Percentiles rank a stretch among this genome's conserved stretches.
Conservation (phyloP, 192 early-diverging fungal species). For the Umbelopsis vinacea region DNA sequence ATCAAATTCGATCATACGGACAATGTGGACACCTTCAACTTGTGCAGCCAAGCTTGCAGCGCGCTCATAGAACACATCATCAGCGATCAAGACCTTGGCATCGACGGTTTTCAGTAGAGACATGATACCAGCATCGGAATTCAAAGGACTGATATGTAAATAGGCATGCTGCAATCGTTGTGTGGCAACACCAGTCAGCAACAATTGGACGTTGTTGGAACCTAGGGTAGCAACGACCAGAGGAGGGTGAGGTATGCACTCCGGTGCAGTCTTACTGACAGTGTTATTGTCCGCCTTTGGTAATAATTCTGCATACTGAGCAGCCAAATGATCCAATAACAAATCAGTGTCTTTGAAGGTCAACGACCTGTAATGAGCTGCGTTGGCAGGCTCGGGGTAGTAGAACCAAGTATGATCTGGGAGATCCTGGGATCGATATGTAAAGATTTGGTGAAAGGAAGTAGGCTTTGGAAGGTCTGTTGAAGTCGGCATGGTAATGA, state of each 20-base stretch:
- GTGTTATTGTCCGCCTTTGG: neutral
- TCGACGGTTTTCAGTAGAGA: neutral
- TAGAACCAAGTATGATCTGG: neutral
- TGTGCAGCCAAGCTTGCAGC: neutral
- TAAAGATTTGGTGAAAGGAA: conserved; percentile 1
- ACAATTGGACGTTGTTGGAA: conserved; percentile 1
- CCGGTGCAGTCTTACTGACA: neutral
- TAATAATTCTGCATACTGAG: conserved; percentile 1
- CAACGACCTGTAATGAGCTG: neutral
- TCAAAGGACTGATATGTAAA: conserved; percentile 3
- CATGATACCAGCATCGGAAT: neutral
- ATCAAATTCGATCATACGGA: conserved; percentile 9
- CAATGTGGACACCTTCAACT: neutral
- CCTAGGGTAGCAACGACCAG: neutral
- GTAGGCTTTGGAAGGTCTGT: neutral
- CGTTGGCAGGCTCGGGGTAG: neutral
- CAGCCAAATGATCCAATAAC: conserved; percentile 1
- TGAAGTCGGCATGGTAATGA: neutral
- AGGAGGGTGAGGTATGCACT: neutral
- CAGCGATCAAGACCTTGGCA: neutral
- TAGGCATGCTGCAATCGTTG: conserved; percentile 12
- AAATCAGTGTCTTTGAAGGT: neutral
- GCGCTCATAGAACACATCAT: conserved; percentile 1
- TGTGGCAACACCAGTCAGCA: neutral
- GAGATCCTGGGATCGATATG: neutral